phyloP scores from a whole-genome alignment of 2,329 filamentous ascomycete species.

The Rutstroemia sydowiana region DNA sequence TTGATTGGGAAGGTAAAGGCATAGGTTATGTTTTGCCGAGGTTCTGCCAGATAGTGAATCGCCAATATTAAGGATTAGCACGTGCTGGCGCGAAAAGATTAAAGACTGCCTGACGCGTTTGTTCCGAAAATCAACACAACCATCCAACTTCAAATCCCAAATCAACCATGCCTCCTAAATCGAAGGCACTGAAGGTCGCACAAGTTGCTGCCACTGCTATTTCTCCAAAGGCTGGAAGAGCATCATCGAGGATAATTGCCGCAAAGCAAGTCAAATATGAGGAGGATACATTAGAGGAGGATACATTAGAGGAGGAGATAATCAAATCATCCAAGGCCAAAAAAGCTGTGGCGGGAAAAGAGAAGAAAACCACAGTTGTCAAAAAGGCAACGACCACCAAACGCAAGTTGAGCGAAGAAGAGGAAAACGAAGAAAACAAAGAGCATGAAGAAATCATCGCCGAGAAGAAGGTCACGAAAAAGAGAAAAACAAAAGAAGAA shows the following conservation, averaged over 20 bases:
- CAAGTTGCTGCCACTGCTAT: slow-evolving; percentile 14
- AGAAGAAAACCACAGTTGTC: not conserved
- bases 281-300: too few relatives aligned
- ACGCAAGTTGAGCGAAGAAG: slow-evolving; percentile 23
- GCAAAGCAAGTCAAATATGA: not conserved
- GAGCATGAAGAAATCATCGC: slow-evolving; percentile 5
- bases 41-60: too few relatives aligned
- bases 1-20: too few relatives aligned
- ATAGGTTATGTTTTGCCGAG: too few relatives aligned
- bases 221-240: slow-evolving; percentile 11
- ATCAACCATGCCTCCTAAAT: too few relatives aligned
- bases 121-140: too few relatives aligned
- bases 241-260: not conserved
- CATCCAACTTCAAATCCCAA: too few relatives aligned
- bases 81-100: too few relatives aligned
- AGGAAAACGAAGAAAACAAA: slow-evolving; percentile 18
- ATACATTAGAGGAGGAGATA: not conserved
- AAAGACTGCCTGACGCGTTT: too few relatives aligned
- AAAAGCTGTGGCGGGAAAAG: not conserved
- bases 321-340: not conserved
- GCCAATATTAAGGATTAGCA: too few relatives aligned
- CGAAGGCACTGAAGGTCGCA: not conserved
- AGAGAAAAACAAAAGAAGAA: slow-evolving; percentile 50
- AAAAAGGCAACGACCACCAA: slow-evolving; percentile 21
- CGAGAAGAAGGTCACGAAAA: slow-evolving; percentile 29